A percentile compares a stretch with the other conserved stretches of the same genome.
Evolutionary conservation across 2,329 filamentous ascomycete species (phyloP).

Genomic region (Dendryphion nanum): DNA sequence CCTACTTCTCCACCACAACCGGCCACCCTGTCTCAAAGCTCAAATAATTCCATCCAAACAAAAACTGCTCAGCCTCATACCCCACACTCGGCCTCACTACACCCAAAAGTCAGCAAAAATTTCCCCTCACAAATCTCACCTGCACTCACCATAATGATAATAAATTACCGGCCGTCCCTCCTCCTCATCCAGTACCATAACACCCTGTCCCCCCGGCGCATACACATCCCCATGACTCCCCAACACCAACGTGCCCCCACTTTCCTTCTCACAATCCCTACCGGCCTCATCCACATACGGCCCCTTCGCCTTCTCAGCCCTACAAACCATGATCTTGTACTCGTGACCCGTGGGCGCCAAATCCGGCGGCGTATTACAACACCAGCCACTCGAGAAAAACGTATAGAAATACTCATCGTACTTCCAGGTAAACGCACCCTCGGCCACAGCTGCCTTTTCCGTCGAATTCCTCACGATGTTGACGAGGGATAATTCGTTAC

Average conservation of each 20-base stretch:
- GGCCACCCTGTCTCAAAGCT: conserved; percentile 30
- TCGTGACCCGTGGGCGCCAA: conserved; percentile 55
- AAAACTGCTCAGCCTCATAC: conserved; percentile 21
- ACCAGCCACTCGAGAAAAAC: conserved; percentile 60
- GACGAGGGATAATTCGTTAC: conserved; percentile 13
- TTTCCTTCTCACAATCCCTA: conserved; percentile 44
- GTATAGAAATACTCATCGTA: conserved; percentile 55
- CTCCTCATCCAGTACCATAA: conserved; percentile 16
- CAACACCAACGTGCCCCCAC: conserved; percentile 60
- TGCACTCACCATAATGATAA: conserved; percentile 31
- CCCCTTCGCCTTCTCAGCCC: conserved; percentile 50
- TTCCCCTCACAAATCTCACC: neutral
- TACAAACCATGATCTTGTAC: conserved; percentile 64
- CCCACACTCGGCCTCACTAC: conserved; percentile 23
- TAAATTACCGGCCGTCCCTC: conserved; percentile 21
- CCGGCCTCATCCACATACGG: conserved; percentile 44
- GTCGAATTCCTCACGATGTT: conserved; percentile 6
- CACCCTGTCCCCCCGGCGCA: conserved; percentile 33
- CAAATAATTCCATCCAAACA: conserved; percentile 32
- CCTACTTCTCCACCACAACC: no score
- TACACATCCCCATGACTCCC: conserved; percentile 51
- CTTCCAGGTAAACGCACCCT: conserved; percentile 46
- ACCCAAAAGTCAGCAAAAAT: conserved; percentile 4
- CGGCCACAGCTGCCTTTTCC: conserved; percentile 40
- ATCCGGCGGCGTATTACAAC: conserved; percentile 54